Evolutionary conservation across 495 filamentous ascomycete species (phyloP), one percentile per base, ranked within the genome.

Genomic region (Xylaria acuta): DNA sequence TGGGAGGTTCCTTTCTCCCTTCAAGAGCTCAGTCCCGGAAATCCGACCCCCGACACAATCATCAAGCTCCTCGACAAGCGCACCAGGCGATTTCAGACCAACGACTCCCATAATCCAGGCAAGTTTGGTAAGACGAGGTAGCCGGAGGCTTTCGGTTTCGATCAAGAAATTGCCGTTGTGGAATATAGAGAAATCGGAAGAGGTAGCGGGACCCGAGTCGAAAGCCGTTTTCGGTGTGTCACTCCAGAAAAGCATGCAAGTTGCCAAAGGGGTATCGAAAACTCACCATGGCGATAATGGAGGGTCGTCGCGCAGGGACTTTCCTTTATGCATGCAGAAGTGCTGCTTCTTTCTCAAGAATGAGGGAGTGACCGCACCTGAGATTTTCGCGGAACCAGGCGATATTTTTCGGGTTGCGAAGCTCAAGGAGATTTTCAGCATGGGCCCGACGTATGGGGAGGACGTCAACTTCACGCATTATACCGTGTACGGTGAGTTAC

Each of bases 331-430:
- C 70, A 78, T 85, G 66, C 80, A 84, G 16, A 82, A 82, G 14
- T 85, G 84, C 63, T 81, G 79, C 47, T 81, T 80, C 69, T 82
- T 81, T 75, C 72, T 85, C 64, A 80, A 80, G 43, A 79, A 83
- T 45, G 73, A 79, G 64, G 78, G 75, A 9, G 63, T 84, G 4
- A 68, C 78, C 8, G 73, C 77, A 5, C 80, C 82, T 1, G 73
- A 82, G 65, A 71, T 85, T 41, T 85, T 85, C 40, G 80, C 79
- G 47, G 72, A 79, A 34, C 77, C 79, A 18, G 82, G 77, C 20
- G 81, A 83, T 64, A 65, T 69, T 1, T 63, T 76, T n/a, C 76
- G 74, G 2, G 75, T 84, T 0, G 70, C 73, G 9, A 76, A 79
- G 32, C 77, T 86, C 7, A 78, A 78, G 62, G 75, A 78, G 25